A percentile compares a stretch with the other conserved stretches of the same genome.
Conservation (phyloP, 2,329 filamentous ascomycete species). For the Phyllosticta citriasiana region DNA sequence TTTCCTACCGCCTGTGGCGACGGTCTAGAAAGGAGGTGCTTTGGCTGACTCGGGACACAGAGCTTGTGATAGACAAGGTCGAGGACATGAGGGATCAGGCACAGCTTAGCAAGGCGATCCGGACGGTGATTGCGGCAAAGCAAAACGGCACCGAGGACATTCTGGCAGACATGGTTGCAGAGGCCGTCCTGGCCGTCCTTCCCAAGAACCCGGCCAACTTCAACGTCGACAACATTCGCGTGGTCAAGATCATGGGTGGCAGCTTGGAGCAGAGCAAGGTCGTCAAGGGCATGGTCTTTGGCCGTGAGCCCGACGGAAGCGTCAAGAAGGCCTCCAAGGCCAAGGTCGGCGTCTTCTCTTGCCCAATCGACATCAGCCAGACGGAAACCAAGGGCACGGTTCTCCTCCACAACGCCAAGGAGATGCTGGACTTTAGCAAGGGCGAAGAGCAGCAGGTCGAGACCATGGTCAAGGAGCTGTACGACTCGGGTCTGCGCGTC, state of each 20-base stretch:
- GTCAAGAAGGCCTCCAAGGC: slow-evolving; percentile 87
- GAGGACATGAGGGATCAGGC: slow-evolving; percentile 68
- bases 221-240: slow-evolving; percentile 97
- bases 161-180: slow-evolving; percentile 76
- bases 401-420: slow-evolving; percentile 89
- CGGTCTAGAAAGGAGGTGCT: not conserved
- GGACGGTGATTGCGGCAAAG: slow-evolving; percentile 92
- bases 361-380: slow-evolving; percentile 87
- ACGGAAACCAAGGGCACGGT: slow-evolving; percentile 99
- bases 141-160: slow-evolving; percentile 89
- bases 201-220: slow-evolving; percentile 94
- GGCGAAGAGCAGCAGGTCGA: slow-evolving; percentile 92
- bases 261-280: slow-evolving; percentile 89
- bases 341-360: slow-evolving; percentile 90
- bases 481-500: slow-evolving; percentile 87
- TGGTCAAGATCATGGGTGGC: slow-evolving; percentile 99
- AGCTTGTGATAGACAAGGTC: slow-evolving; percentile 84
- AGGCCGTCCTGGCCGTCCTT: slow-evolving; percentile 73
- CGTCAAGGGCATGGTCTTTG: slow-evolving; percentile 97
- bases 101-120: slow-evolving; percentile 89
- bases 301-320: slow-evolving; percentile 79
- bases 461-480: slow-evolving; percentile 82
- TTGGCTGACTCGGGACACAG: slow-evolving; percentile 30
- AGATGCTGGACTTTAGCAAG: slow-evolving; percentile 98
- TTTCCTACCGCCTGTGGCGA: not conserved